Percentiles rank a stretch among this genome's conserved stretches.
Evolutionary conservation across 192 early-diverging fungal genomes (phyloP).

Genomic region (Cladochytrium replicatum): DNA sequence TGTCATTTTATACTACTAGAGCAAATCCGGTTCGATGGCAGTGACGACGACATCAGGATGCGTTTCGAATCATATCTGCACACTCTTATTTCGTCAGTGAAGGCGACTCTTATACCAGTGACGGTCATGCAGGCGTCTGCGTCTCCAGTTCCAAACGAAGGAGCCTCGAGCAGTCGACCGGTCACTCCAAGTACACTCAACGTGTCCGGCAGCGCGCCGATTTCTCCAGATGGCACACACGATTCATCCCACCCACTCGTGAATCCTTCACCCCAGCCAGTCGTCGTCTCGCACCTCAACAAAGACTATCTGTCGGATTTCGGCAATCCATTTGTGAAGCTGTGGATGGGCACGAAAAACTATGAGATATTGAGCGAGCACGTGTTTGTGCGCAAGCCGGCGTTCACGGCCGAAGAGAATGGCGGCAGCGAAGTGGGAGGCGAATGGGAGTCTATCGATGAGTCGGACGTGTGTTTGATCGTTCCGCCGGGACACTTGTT

Average conservation of each 20-base stretch:
- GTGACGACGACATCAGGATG: constrained; percentile 66
- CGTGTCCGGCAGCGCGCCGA: too few species aligned
- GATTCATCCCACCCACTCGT: too few species aligned
- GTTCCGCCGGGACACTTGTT: constrained; percentile 37
- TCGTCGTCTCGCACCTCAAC: constrained; percentile 3
- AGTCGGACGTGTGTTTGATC: constrained; percentile 47
- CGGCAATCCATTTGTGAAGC: constrained; percentile 47
- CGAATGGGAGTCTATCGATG: too few species aligned
- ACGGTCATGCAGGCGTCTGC: too few species aligned
- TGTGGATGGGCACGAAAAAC: constrained; percentile 58
- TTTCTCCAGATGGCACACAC: too few species aligned
- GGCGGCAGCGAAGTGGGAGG: too few species aligned
- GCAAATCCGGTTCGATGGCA: constrained; percentile 61
- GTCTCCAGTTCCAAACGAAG: not conserved
- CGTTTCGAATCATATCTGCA: constrained; percentile 67
- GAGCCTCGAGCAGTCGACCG: not conserved
- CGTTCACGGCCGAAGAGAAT: too few species aligned
- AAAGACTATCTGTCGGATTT: constrained; percentile 54
- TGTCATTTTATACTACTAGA: constrained; percentile 18
- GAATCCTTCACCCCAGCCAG: constrained; percentile 17
- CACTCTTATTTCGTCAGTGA: constrained; percentile 55
- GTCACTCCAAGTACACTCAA: not conserved
- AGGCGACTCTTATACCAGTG: too few species aligned
- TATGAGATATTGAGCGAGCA: constrained; percentile 57
- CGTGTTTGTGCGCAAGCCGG: too few species aligned